Percentiles rank a stretch among this genome's conserved stretches.
These are phyloP conservation scores for Teunomyces gatunensis DNA, from an alignment of 805 yeast species.

Conservation along the genomic window DNA sequence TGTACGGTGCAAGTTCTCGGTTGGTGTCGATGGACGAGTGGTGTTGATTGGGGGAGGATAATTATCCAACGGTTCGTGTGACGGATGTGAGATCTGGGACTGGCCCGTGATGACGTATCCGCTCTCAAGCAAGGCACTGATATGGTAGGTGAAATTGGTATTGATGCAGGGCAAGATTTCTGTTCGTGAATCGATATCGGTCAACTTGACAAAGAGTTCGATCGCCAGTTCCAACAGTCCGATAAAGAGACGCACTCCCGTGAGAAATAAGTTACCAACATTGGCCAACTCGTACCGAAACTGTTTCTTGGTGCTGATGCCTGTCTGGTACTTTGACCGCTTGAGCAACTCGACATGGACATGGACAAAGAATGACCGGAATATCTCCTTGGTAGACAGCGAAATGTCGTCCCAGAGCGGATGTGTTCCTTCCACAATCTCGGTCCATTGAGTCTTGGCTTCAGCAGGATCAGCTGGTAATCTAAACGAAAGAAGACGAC, in stretches of 20 bases:
- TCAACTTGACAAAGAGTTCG: conserved; percentile 66
- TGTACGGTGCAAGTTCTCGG: conserved; percentile 6
- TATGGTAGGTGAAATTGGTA: conserved; percentile 82
- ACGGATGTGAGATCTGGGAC: conserved; percentile 90
- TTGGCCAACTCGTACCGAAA: conserved; percentile 78
- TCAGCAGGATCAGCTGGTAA: conserved; percentile 43
- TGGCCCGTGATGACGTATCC: conserved; percentile 85
- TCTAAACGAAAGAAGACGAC: conserved; percentile 43
- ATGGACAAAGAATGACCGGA: conserved; percentile 73
- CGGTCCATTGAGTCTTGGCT: conserved; percentile 75
- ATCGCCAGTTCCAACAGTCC: conserved; percentile 85
- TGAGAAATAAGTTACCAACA: conserved; percentile 78
- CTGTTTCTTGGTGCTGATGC: conserved; percentile 36
- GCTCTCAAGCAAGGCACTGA: conserved; percentile 68
- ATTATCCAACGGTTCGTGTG: conserved; percentile 16
- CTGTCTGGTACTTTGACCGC: conserved; percentile 48
- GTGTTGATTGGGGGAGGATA: conserved; percentile 18
- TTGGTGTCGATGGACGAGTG: conserved; percentile 17
- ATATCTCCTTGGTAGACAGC: conserved; percentile 63
- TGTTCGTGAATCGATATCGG: conserved; percentile 50
- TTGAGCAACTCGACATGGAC: conserved; percentile 76
- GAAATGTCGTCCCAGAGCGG: conserved; percentile 61
- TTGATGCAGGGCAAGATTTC: conserved; percentile 78
- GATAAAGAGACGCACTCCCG: conserved; percentile 77
- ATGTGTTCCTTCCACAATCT: conserved; percentile 77